Base-by-base conservation (phyloP, 75 land plant species). In the Selaginella tamariscina region DNA sequence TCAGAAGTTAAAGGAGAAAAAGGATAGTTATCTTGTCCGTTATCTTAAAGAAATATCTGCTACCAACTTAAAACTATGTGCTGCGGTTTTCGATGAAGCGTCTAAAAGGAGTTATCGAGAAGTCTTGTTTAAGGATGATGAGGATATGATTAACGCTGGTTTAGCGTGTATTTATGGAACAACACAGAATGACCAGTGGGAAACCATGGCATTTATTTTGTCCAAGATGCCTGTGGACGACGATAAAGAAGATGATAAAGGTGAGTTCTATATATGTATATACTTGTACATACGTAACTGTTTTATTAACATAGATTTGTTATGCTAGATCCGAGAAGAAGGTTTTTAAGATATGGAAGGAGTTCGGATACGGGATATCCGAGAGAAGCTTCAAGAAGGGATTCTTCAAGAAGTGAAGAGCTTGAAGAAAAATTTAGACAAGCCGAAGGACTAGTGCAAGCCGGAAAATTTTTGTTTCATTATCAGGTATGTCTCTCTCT, bases 41-140 rank as follows among this genome's bases (percentile, higher is more conserved):
- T 95, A 96, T 96, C 32, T 95, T 74, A 90, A 77, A 74, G 92
- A 88, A 33, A 63, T 78, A 54, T 84, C 92, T 44, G 33, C 75
- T 68, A 69, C 75, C 18, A 71, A 84, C 21, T 66, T 90, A 59
- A 82, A 83, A 27, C 55, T 91, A 11, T 95, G 92, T 77, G 81
- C 85, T 39, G 68, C 70, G 32, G 77, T 95, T 2, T 72, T 95
- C 68, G 86, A 85, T 64, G 91, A 87, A 39, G 88, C 81, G 26
- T 85, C 83, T 67, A 81, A 69, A 20, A 76, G 74, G 39, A 21
- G 74, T 1, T 39, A 49, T 54, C 66, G 67, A 56, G 69, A 30
- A 68, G 76, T 77, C 15, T 32, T 95, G 23, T 95, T 95, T 67
- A 79, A 65, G 66, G 73, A 82, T 76, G 89, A 85, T 32, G 39